These are phyloP conservation scores for Pichia sp. DNA, from an alignment of 1,139 yeast species.

Conservation along the genomic window DNA sequence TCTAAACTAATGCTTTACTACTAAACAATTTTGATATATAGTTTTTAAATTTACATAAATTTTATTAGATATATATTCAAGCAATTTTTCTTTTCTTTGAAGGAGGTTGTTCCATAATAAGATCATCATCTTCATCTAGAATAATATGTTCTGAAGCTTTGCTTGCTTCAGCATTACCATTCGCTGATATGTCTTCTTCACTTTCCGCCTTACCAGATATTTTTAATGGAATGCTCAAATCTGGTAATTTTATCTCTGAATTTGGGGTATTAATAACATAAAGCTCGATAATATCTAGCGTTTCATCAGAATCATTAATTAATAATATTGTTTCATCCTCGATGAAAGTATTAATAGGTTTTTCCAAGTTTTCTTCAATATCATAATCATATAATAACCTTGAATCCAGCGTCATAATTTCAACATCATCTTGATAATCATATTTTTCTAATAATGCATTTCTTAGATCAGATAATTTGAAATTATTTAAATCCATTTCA, in stretches of 20 bases:
- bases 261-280: conserved; percentile 34
- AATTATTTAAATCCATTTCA: conserved; percentile 29
- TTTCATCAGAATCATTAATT: conserved; percentile 74
- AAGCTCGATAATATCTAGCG: conserved; percentile 63
- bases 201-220: neutral
- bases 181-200: neutral
- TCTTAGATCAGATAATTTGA: conserved; percentile 40
- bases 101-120: conserved; percentile 3
- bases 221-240: conserved; percentile 23
- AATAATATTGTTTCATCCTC: conserved; percentile 54
- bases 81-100: conserved; percentile 4
- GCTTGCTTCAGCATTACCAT: conserved; percentile 5
- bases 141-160: neutral
- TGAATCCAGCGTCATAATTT: conserved; percentile 53
- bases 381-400: conserved; percentile 78
- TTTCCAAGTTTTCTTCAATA: conserved; percentile 69
- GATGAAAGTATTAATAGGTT: conserved; percentile 47
- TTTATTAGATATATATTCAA: neutral
- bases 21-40: neutral
- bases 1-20: neutral
- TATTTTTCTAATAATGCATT: conserved; percentile 41
- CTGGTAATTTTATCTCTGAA: conserved; percentile 33
- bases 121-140: neutral
- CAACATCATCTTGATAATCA: conserved; percentile 59
- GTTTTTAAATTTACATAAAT: neutral